phyloP scores from a whole-genome alignment of 257 asterid species.

The Solanum acaule region DNA sequence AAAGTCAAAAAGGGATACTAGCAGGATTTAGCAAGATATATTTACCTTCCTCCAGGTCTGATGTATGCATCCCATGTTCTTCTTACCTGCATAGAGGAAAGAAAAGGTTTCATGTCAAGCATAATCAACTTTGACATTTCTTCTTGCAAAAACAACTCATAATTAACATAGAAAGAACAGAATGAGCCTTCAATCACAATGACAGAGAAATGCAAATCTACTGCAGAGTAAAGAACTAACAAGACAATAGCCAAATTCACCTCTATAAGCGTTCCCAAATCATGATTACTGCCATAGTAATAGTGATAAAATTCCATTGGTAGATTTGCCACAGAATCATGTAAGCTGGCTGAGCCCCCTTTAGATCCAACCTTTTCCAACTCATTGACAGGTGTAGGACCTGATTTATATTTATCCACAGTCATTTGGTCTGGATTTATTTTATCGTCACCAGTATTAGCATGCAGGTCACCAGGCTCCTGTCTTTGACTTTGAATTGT shows the following conservation, averaged over 20 bases:
- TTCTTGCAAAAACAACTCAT: neutral
- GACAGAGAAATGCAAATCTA: neutral
- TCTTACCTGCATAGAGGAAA: constrained; percentile 54
- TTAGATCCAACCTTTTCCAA: constrained; percentile 15
- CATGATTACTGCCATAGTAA: constrained; percentile 87
- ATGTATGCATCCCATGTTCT: constrained; percentile 90
- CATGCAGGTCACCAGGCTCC: constrained; percentile 18
- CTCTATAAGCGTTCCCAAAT: constrained; percentile 96
- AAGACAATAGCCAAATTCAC: constrained; percentile 19
- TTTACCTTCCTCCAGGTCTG: constrained; percentile 92
- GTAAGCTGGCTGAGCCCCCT: constrained; percentile 32
- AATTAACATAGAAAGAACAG: neutral
- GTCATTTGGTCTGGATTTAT: constrained; percentile 21
- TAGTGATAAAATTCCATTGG: constrained; percentile 96
- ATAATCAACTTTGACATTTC: neutral
- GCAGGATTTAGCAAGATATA: neutral
- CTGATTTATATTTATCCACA: constrained; percentile 14
- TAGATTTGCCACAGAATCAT: constrained; percentile 47
- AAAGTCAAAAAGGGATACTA: neutral
- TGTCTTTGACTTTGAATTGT: constrained; percentile 19
- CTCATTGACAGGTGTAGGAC: constrained; percentile 22
- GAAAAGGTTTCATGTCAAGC: neutral
- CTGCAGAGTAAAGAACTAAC: neutral
- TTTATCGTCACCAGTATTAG: constrained; percentile 1
- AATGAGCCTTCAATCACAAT: neutral